A percentile compares a stretch with the other conserved stretches of the same genome.
phyloP scores from a whole-genome alignment of 805 yeast genomes.

The Candida michaelii region DNA sequence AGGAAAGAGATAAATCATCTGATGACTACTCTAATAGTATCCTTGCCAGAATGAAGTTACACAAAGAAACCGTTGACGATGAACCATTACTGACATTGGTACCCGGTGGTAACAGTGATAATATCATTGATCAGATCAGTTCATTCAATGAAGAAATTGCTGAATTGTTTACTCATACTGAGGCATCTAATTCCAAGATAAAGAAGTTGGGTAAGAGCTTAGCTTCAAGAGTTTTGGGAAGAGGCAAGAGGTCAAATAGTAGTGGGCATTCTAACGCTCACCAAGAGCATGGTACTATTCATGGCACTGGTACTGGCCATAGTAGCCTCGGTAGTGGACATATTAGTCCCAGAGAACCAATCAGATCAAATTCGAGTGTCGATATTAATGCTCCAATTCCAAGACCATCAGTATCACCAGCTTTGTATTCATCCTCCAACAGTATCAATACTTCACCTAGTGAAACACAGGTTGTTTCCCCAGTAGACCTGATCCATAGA shows the following conservation, averaged over 20 bases:
- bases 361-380: background rate
- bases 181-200: constrained; percentile 10
- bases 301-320: background rate
- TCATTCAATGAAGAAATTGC: constrained; percentile 9
- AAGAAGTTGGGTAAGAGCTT: constrained; percentile 13
- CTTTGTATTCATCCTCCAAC: background rate
- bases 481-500: constrained; percentile 5
- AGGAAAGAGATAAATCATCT: background rate
- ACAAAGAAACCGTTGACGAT: background rate
- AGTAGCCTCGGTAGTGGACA: background rate
- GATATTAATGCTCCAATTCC: constrained; percentile 2
- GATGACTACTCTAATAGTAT: constrained; percentile 2
- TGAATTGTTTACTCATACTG: background rate
- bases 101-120: constrained; percentile 12
- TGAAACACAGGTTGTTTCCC: constrained; percentile 8
- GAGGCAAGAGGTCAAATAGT: background rate
- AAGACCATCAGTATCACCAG: constrained; percentile 1
- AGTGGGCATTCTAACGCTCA: too few species aligned
- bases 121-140: constrained; percentile 14
- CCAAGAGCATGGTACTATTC: too few species aligned
- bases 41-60: constrained; percentile 1
- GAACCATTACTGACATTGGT: constrained; percentile 12
- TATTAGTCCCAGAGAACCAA: background rate
- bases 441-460: constrained; percentile 3
- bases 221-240: constrained; percentile 8